Evolutionary conservation across 1,284 basidiomycete genomes (phyloP), one percentile per base, ranked within the genome.

Genomic region (Leccinum griseonigrum): DNA sequence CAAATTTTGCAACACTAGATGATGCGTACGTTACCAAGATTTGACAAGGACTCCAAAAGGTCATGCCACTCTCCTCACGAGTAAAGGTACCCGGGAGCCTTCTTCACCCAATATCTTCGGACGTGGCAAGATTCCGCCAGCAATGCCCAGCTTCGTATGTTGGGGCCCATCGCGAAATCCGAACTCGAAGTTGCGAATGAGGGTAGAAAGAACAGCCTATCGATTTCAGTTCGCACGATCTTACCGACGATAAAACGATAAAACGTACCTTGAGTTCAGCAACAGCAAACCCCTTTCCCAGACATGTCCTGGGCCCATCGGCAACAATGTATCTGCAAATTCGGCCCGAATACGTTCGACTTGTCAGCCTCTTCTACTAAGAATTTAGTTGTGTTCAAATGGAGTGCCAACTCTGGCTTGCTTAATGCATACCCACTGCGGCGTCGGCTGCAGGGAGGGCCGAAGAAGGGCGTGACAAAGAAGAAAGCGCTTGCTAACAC

Each of bases 251-350:
- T 2, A 4, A 11, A 22, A 32, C 4, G 11, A 62, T 28, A 16
- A 7, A 10, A 32, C 28, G 1, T 32, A 69, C 67, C 63, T 75
- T 69, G 32, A 69, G 38, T 36, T 82, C 79, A 0, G 77, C 66
- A 7, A 82, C 40, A 0, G 81, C 77, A 64, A 83, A 80, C 10
- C 70, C 69, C 60, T 74, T 80, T 6, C 81, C 82, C 1, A 81
- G 61, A 64, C 81, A 83, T 29, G 72, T 76, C 57, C 81, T 75
- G 1, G 82, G 79, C 4, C 83, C 83, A 66, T 80, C 81, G 0
- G 77, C 74, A 60, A 85, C 4, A 34, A 34, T 34, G 11, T 34
- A 34, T 34, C 11, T 11, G 5, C 32, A 34, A 34, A 34, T 34
- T 5, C 32, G 32, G 5, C 11, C 32, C 11, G 32, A 34, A 34